Evolutionary conservation across 257 asterid genomes (phyloP), one percentile per base, ranked within the genome.

Genomic region (Jasminum sambac): DNA sequence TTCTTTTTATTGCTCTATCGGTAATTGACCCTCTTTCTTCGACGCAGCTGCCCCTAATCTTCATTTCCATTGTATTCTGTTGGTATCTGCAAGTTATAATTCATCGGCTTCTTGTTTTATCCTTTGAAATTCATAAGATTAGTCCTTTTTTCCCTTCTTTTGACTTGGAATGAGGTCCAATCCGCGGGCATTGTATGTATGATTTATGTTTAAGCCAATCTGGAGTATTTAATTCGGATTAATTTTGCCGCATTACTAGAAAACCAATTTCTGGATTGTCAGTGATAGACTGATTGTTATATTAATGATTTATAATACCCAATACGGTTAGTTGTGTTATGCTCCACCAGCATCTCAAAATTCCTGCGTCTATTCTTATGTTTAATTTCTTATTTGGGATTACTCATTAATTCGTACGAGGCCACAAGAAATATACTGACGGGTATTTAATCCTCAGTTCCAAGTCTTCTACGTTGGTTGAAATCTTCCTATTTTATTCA

Each of bases 221-320:
- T 50, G 16, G 14, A 11, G 52, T 36, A 2, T 19, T 11, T 46
- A 46, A 26, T 78, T 78, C 62, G 16, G 62, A 19, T 55, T 19
- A 55, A 21, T 21, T 55, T 55, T 25, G 67, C 40, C 14, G 37
- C 62, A n/a, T 68, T 58, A 46, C 13, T 24, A 66, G 62, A 59
- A 55, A 77, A 34, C 8, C 77, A n/a, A 68, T 57, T 67, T 67
- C 55, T 38, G 72, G 6, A 61, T 25, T 41, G 41, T 24, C 37
- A 61, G 36, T 24, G 38, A 39, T 43, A 30, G 36, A 30, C 36
- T 30, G 36, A 30, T n/a, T 14, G 63, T 60, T 38, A 36, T 55
- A 14, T 25, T 11, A 13, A 12, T 23, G 10, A 6, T 70, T 25
- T 17, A 3, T 7, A 23, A 36, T 50, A 57, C 36, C n/a, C 36